Percentiles rank a stretch among this genome's conserved stretches.
These are phyloP conservation scores for Sclerotinia trifoliorum DNA, from an alignment of 2,329 filamentous ascomycete genomes.

Conservation along the genomic window DNA sequence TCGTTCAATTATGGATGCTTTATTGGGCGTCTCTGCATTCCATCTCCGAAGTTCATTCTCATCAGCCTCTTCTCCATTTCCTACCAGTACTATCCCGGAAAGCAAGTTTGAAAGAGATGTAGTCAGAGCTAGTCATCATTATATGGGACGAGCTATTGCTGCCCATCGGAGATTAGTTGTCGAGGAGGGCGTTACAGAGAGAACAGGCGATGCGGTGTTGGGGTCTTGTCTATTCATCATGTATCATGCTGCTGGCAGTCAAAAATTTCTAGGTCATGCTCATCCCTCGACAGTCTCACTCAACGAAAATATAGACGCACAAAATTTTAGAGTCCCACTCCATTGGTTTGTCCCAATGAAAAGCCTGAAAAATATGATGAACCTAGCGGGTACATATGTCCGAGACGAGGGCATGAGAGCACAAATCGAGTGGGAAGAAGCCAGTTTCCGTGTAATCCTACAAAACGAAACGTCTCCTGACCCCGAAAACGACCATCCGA, in stretches of 20 bases:
- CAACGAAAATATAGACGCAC: neutral
- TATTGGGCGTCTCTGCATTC: neutral
- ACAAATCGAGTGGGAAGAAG: constrained; percentile 3
- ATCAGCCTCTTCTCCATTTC: neutral
- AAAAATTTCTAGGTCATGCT: neutral
- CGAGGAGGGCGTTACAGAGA: constrained; percentile 2
- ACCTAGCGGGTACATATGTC: neutral
- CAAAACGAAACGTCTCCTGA: neutral
- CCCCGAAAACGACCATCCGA: neutral
- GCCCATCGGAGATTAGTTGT: neutral
- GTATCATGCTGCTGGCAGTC: neutral
- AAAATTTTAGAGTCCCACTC: neutral
- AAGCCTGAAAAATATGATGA: constrained; percentile 7
- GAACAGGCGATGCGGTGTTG: constrained; percentile 5
- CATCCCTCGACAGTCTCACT: neutral
- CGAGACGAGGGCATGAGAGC: constrained; percentile 3
- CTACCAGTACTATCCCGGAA: neutral
- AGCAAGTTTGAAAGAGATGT: neutral
- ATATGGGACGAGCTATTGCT: constrained; percentile 7
- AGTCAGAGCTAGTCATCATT: constrained; percentile 3
- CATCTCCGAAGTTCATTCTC: constrained; percentile 2
- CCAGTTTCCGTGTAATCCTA: neutral
- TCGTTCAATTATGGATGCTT: constrained; percentile 14
- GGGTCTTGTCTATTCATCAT: constrained; percentile 11
- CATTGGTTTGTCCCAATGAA: constrained; percentile 18